These are phyloP conservation scores for Aspergillus jensenii DNA, from an alignment of 2,329 filamentous ascomycete species.

Conservation along the genomic window DNA sequence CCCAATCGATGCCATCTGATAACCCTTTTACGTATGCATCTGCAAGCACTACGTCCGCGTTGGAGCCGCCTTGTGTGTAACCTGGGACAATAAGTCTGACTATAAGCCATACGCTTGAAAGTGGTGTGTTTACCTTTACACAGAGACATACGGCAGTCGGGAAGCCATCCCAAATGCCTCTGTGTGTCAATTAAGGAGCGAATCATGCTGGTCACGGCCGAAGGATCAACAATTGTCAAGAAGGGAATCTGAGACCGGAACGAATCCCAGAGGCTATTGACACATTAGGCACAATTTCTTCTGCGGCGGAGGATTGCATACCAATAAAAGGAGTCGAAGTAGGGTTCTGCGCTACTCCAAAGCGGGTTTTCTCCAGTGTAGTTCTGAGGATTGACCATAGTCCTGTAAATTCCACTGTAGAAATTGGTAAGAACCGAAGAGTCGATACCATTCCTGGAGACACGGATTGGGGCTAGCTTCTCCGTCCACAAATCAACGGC, in stretches of 20 bases:
- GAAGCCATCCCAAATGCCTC: slow-evolving; percentile 67
- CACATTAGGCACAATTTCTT: slow-evolving; percentile 11
- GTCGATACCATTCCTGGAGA: slow-evolving; percentile 33
- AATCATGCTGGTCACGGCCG: slow-evolving; percentile 62
- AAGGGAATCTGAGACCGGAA: slow-evolving; percentile 69
- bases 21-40: slow-evolving; percentile 70
- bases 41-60: slow-evolving; percentile 66
- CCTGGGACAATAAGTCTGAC: slow-evolving; percentile 40
- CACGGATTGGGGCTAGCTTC: slow-evolving; percentile 49
- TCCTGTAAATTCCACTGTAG: slow-evolving; percentile 68
- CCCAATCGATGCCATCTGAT: slow-evolving; percentile 63
- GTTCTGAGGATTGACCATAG: slow-evolving; percentile 70
- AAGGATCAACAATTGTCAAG: slow-evolving; percentile 65
- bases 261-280: slow-evolving; percentile 61
- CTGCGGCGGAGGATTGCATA: slow-evolving; percentile 20
- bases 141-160: slow-evolving; percentile 72
- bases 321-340: slow-evolving; percentile 75
- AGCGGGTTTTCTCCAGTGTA: slow-evolving; percentile 71
- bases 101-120: not conserved
- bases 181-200: slow-evolving; percentile 71
- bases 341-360: slow-evolving; percentile 65
- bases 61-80: slow-evolving; percentile 71
- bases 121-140: slow-evolving; percentile 50
- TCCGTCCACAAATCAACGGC: slow-evolving; percentile 60
- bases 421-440: slow-evolving; percentile 52